Conservation (phyloP, 2,329 filamentous ascomycete species). For the Phialocephala subalpina region DNA sequence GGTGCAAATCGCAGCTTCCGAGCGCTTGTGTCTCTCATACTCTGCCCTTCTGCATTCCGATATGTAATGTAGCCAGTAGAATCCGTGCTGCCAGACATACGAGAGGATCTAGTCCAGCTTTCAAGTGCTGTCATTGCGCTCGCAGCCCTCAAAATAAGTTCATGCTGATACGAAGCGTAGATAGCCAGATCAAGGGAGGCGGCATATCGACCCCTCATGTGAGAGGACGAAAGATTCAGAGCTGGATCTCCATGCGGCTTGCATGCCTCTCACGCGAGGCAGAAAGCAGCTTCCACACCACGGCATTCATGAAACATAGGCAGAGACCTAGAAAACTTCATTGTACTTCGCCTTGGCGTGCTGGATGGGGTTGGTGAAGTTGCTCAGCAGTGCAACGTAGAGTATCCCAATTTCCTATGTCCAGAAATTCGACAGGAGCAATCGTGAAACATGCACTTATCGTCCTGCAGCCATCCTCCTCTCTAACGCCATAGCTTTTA, state of each 20-base stretch:
- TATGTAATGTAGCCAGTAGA: neutral
- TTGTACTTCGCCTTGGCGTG: neutral
- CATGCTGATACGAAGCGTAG: neutral
- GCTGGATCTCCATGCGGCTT: neutral
- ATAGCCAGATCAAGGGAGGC: neutral
- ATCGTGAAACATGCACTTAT: conserved; percentile 6
- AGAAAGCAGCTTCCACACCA: neutral
- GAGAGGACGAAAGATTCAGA: neutral
- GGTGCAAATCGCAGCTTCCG: neutral
- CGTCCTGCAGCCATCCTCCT: conserved; percentile 12
- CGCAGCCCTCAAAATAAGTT: neutral
- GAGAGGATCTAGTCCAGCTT: no score
- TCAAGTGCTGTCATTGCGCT: neutral
- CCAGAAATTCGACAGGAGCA: neutral
- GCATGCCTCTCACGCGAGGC: conserved; percentile 3
- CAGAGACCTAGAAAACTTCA: neutral
- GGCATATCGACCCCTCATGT: neutral
- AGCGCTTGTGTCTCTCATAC: neutral
- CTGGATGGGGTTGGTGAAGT: neutral
- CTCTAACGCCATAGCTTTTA: neutral
- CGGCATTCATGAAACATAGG: neutral
- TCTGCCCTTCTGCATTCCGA: neutral
- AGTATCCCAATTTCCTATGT: neutral
- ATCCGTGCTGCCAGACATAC: no score
- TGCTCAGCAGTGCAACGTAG: neutral